These are phyloP conservation scores for Penicillium ucsense DNA, from an alignment of 495 filamentous ascomycete species.

Conservation along the genomic window DNA sequence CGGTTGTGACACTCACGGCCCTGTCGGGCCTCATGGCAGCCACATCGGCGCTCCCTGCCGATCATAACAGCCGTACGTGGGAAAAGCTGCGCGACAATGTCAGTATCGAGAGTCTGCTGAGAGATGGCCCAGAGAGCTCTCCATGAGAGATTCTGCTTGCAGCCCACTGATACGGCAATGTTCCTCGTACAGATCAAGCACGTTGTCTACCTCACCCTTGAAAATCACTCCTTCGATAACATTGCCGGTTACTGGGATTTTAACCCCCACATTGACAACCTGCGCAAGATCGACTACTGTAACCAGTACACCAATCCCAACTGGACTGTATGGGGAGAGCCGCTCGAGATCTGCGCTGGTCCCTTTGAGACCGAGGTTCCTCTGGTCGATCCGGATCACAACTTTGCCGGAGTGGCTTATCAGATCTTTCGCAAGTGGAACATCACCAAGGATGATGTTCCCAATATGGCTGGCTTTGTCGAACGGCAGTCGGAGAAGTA, in stretches of 20 bases:
- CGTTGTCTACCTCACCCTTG: constrained; percentile 35
- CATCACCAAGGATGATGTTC: constrained; percentile 23
- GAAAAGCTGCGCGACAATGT: constrained; percentile 22
- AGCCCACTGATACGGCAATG: no score
- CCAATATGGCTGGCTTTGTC: constrained; percentile 35
- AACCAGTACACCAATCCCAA: constrained; percentile 36
- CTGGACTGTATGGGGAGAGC: constrained; percentile 33
- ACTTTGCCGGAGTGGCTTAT: constrained; percentile 32
- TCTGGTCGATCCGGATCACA: constrained; percentile 30
- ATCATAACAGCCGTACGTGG: constrained; percentile 12
- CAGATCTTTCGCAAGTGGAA: constrained; percentile 36
- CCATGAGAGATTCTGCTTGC: no score
- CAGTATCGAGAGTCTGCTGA: neutral
- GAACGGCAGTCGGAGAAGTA: constrained; percentile 37
- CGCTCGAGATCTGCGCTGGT: constrained; percentile 28
- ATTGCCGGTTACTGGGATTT: constrained; percentile 37
- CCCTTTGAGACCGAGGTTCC: constrained; percentile 34
- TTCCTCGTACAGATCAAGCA: constrained; percentile 26
- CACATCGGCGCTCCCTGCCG: constrained; percentile 11
- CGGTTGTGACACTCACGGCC: constrained; percentile 3
- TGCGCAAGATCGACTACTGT: constrained; percentile 26
- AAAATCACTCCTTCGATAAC: constrained; percentile 40
- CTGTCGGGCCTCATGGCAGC: constrained; percentile 8
- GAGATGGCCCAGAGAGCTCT: no score
- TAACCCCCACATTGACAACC: constrained; percentile 31